Evolutionary conservation across 306 rosid species (phyloP).

Genomic region (Lithocarpus polystachyus): DNA sequence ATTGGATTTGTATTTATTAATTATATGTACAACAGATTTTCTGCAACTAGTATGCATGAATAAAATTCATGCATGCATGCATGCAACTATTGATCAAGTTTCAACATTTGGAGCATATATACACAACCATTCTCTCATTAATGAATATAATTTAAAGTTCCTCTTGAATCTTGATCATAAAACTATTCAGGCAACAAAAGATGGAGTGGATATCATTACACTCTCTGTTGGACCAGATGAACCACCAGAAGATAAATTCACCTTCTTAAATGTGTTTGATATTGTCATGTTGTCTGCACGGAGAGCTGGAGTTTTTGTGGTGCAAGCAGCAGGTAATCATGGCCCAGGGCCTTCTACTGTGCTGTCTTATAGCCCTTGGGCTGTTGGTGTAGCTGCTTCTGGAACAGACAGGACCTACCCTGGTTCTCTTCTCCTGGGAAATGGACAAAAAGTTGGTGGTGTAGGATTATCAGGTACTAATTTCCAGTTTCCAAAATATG

Average conservation of each 20-base stretch:
- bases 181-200: constrained; percentile 49
- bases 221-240: constrained; percentile 81
- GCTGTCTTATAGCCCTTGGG: constrained; percentile 84
- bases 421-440: constrained; percentile 55
- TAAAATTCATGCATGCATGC: too few species aligned
- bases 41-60: too few species aligned
- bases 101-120: neutral
- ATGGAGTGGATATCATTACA: constrained; percentile 77
- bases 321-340: constrained; percentile 75
- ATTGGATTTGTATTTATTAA: too few species aligned
- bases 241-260: constrained; percentile 48
- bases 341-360: constrained; percentile 71
- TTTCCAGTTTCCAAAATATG: neutral
- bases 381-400: constrained; percentile 58
- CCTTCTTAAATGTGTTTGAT: constrained; percentile 61
- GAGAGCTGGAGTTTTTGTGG: constrained; percentile 80
- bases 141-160: neutral
- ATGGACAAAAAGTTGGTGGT: constrained; percentile 50
- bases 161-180: too few species aligned
- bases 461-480: constrained; percentile 58
- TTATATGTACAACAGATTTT: too few species aligned
- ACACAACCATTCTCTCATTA: neutral
- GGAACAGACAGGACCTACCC: constrained; percentile 60
- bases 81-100: neutral
- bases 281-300: constrained; percentile 55